Conservation (phyloP, 768 basidiomycete genomes). For the Paxillus involutus region DNA sequence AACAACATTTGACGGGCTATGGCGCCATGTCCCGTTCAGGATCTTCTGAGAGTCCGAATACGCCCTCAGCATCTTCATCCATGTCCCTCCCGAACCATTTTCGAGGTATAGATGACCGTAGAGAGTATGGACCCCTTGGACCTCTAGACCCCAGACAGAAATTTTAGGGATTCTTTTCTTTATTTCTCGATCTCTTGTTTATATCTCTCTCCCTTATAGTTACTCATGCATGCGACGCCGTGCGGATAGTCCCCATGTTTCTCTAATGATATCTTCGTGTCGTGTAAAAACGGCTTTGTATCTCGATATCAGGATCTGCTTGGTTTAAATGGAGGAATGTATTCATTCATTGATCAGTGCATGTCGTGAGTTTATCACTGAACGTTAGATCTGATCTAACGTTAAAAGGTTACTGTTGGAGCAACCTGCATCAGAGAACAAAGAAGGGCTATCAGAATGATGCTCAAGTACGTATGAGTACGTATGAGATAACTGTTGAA, state of each 20-base stretch:
- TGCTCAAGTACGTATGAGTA: too few relatives aligned
- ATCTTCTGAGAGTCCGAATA: conserved; percentile 30
- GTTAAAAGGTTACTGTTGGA: too few relatives aligned
- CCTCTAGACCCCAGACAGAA: conserved; percentile 60
- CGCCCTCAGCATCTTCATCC: conserved; percentile 33
- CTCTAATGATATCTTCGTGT: background rate
- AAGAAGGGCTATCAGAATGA: too few relatives aligned
- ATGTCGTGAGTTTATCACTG: too few relatives aligned
- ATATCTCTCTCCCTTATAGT: conserved; percentile 7
- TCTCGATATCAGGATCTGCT: conserved; percentile 3
- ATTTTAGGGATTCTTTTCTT: conserved; percentile 38
- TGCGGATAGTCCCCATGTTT: conserved; percentile 1
- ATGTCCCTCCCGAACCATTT: conserved; percentile 28
- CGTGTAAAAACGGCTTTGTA: conserved; percentile 11
- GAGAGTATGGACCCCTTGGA: conserved; percentile 51
- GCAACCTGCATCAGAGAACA: too few relatives aligned
- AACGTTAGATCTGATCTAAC: too few relatives aligned
- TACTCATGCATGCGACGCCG: background rate
- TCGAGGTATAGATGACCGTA: conserved; percentile 24
- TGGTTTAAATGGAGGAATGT: background rate
- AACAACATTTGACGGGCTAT: conserved; percentile 43
- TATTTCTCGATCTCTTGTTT: conserved; percentile 30
- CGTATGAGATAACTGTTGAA: too few relatives aligned
- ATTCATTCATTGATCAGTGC: too few relatives aligned
- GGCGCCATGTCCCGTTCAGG: conserved; percentile 51